phyloP scores from a whole-genome alignment of 2,329 filamentous ascomycete species.

The Tolypocladium cylindrosporum region DNA sequence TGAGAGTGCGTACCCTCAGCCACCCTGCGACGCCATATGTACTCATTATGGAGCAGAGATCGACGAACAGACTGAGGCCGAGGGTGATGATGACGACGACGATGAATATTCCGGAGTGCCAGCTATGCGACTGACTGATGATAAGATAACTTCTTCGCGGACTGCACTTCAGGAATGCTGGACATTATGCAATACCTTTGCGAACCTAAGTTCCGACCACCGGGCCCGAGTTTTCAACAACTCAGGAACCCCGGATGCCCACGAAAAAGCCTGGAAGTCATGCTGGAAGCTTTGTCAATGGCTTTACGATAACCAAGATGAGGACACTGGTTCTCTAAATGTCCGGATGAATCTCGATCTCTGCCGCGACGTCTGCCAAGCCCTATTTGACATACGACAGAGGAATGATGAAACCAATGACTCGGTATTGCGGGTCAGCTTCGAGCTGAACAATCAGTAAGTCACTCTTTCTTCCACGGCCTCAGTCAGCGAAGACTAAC shows the following conservation, averaged over 20 bases:
- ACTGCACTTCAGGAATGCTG: constrained; percentile 80
- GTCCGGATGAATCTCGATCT: constrained; percentile 71
- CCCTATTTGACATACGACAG: constrained; percentile 76
- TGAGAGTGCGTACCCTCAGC: constrained; percentile 48
- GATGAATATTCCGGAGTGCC: constrained; percentile 31
- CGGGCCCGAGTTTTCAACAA: constrained; percentile 69
- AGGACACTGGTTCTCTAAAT: constrained; percentile 54
- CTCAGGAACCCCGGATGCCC: constrained; percentile 62
- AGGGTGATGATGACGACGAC: constrained; percentile 45
- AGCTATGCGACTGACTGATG: constrained; percentile 34
- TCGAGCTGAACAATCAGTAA: constrained; percentile 86
- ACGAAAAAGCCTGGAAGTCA: constrained; percentile 84
- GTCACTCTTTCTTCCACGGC: neutral
- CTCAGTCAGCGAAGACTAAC: constrained; percentile 12
- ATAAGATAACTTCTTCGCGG: constrained; percentile 58
- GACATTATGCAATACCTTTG: constrained; percentile 87
- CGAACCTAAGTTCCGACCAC: constrained; percentile 74
- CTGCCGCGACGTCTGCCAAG: constrained; percentile 85
- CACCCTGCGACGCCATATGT: neutral
- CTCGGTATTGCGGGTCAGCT: constrained; percentile 82
- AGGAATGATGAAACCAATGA: constrained; percentile 71
- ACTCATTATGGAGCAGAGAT: constrained; percentile 33
- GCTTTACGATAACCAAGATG: constrained; percentile 72
- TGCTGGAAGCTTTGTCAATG: constrained; percentile 91
- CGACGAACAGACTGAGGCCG: constrained; percentile 41